Percentiles rank a stretch among this genome's conserved stretches.
phyloP scores from a whole-genome alignment of 192 early-diverging fungal species.

The Haplosporangium gracile region DNA sequence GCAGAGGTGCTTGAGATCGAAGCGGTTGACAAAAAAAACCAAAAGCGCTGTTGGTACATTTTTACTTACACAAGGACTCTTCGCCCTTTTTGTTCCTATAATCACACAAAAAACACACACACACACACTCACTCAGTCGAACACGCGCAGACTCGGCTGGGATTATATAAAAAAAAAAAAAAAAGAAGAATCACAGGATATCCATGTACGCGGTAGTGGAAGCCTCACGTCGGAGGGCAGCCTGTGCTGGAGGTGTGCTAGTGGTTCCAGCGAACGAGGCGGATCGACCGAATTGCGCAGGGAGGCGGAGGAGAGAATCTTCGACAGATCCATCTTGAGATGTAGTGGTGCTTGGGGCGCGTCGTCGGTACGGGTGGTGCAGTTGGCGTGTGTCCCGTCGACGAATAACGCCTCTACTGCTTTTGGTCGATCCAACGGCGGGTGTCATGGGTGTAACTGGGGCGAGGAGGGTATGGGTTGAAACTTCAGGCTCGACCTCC shows the following conservation, averaged over 20 bases:
- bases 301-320: neutral
- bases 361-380: neutral
- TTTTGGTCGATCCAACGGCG: neutral
- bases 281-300: neutral
- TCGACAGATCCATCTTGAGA: neutral
- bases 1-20: no score
- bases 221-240: constrained; percentile 16
- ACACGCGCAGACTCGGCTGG: no score
- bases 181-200: neutral
- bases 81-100: no score
- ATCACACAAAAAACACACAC: no score
- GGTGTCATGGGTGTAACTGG: neutral
- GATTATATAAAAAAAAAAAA: no score
- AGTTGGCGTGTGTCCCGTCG: neutral
- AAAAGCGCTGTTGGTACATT: no score
- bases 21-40: no score
- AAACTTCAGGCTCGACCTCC: neutral
- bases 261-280: neutral
- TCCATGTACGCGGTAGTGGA: constrained; percentile 15
- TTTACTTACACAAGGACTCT: no score
- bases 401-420: neutral
- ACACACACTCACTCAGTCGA: no score
- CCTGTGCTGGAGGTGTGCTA: neutral
- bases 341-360: neutral
- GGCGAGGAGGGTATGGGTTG: neutral